Evolutionary conservation across 2,329 filamentous ascomycete species (phyloP), one percentile per base, ranked within the genome.

Genomic region (Botryosphaeria dothidea): DNA sequence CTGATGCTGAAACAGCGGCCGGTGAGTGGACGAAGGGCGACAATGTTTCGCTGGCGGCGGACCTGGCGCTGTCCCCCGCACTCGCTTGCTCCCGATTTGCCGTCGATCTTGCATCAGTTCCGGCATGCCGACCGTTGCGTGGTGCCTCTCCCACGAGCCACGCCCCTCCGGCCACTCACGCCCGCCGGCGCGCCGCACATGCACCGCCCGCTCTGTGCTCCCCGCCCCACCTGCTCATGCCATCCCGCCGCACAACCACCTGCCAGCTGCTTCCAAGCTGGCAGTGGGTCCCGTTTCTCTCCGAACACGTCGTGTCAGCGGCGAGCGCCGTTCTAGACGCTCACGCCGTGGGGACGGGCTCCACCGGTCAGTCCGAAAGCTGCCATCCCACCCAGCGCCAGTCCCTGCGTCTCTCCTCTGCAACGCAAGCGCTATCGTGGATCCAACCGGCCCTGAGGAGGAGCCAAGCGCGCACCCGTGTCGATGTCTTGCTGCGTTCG

Each of bases 271-370:
- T 31, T 21, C 51, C 36, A 58, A 58, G 54, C 36, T 58, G 54
- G 54, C 54, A 58, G 54, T 58, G 54, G 54, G 54, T 58, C 54
- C 54, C 21, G 31, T 43, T 25, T 31, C 29, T 36, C 23, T 45
- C 36, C 54, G 54, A 43, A 58, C 54, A 58, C 54, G 54, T 58
- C 54, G 54, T 58, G 54, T 29, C 54, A 43, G 36, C 54, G 54
- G 54, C 38, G 54, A 57, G 54, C 54, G 54, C 54, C 54, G 54
- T 58, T 58, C 54, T 58, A 58, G 54, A 58, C 54, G 54, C 54
- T 45, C 23, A 21, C 17, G 54, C 38, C 54, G 54, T 58, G 54
- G 54, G 54, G 54, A 58, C 54, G 4, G 17, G 9, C 36, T 58
- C 54, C 54, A 58, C 54, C 54, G 54, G 54, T 58, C 5, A 58